Base-by-base conservation (phyloP, 805 yeast species). In the Yamadazyma olivae region DNA sequence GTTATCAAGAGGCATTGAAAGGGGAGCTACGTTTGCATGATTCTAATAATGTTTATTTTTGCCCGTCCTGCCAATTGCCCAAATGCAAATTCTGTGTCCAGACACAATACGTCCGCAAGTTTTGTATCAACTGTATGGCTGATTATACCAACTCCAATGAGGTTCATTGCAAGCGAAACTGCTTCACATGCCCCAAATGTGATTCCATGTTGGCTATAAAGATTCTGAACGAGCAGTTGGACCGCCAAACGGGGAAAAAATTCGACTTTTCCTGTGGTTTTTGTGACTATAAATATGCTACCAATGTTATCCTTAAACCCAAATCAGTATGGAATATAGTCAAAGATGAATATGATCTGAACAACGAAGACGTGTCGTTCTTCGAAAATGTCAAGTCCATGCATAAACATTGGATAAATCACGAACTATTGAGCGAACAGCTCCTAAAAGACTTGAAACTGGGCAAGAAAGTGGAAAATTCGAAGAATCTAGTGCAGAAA, bases 111-210 rank as follows among this genome's bases (percentile, higher is more conserved):
- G 56, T 51, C 18, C 41, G 47, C 39, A 64, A 64, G 41, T 67
- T 50, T 46, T 67, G 73, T 41, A 45, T 64, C 33, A 56, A 55
- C 36, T 67, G 73, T 43, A 49, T 62, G 49, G 41, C 55, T 12
- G 67, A 64, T 42, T 64, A 58, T 43, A 40, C 67, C 5, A 48
- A 43, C n/a, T 32, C 39, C 6, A 28, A 37, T 14, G 56, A 30
- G 10, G 21, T 36, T 4, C 40, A 44, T 27, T 67, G 73, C 40
- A 41, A 52, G n/a, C 60, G 57, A 34, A 67, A 61, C 41, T 67
- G 73, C 43, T 65, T 65, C 36, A 53, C 45, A 18, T 67, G 73
- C 39, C 72, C 72, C 1, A 30, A 40, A 5, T 67, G 73, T 40
- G 33, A 43, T 2, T 46, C 66, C 0, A 50, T 53, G 21, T 37